Conservation (phyloP, 2,329 filamentous ascomycete species). For the Microsporum ferrugineum region DNA sequence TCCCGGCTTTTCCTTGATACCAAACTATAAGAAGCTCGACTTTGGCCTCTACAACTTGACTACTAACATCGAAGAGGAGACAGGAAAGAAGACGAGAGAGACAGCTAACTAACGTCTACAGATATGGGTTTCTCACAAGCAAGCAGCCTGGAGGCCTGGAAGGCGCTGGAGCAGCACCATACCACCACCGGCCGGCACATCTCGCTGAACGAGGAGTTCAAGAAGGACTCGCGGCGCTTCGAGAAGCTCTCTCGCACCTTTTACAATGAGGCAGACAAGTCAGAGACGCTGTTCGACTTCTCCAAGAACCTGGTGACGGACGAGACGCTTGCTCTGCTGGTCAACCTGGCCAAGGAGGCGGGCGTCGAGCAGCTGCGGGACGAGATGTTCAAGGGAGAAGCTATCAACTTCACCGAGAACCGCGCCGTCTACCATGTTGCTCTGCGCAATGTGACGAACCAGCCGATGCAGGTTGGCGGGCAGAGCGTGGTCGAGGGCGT, state of each 20-base stretch:
- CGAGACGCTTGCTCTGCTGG: conserved; percentile 74
- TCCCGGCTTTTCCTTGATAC: too few species aligned
- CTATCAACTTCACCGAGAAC: conserved; percentile 98
- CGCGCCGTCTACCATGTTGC: conserved; percentile 93
- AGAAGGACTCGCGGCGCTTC: conserved; percentile 78
- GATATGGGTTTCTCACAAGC: conserved; percentile 48
- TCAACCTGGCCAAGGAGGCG: conserved; percentile 85
- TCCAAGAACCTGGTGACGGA: conserved; percentile 97
- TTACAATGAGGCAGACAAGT: conserved; percentile 61
- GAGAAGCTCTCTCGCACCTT: conserved; percentile 82
- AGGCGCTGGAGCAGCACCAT: conserved; percentile 82
- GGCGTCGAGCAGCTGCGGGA: conserved; percentile 87
- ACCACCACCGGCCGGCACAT: conserved; percentile 76
- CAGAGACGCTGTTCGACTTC: conserved; percentile 93
- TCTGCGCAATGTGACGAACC: conserved; percentile 76
- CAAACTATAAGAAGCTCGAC: too few species aligned
- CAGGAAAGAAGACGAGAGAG: background rate
- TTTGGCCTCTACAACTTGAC: too few species aligned
- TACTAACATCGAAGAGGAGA: background rate
- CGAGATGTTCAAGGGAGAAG: conserved; percentile 92
- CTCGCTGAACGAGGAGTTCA: conserved; percentile 85
- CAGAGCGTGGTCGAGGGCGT: conserved; percentile 90
- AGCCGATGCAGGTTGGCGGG: conserved; percentile 74
- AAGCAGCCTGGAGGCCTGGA: conserved; percentile 76
- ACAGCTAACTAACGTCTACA: background rate